A percentile compares a stretch with the other conserved stretches of the same genome.
Conservation (phyloP, 345 rosid species). For the Euphorbia tirucalli region DNA sequence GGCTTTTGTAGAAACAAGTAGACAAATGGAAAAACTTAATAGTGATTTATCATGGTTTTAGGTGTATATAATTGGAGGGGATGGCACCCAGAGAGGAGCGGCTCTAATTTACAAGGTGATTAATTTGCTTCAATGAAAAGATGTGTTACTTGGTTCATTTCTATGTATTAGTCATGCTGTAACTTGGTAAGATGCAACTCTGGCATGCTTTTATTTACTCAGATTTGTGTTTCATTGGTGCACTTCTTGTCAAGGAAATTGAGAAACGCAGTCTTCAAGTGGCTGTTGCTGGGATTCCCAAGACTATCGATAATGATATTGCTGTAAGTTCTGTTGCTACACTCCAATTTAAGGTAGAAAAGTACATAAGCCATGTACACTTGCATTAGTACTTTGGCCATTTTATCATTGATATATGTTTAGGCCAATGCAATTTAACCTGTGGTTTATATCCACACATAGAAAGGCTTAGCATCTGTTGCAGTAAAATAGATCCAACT, state of each 20-base stretch:
- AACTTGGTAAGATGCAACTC: not conserved
- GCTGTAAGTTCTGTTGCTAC: constrained; percentile 52
- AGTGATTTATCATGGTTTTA: constrained; percentile 22
- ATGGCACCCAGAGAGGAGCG: constrained; percentile 90
- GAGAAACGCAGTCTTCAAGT: constrained; percentile 82
- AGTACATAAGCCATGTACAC: not conserved
- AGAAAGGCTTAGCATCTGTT: not conserved
- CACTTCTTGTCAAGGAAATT: constrained; percentile 60
- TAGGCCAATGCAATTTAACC: not conserved
- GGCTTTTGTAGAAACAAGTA: not conserved
- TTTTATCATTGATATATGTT: not conserved
- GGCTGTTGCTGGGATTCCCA: constrained; percentile 86
- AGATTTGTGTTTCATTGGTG: not conserved
- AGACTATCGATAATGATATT: constrained; percentile 89
- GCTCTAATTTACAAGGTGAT: constrained; percentile 70
- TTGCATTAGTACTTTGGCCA: not conserved
- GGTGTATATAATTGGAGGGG: constrained; percentile 97
- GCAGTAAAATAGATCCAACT: not conserved
- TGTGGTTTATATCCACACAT: not conserved
- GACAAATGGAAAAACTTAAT: not conserved
- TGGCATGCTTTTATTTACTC: constrained; percentile 2
- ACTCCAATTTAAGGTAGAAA: constrained; percentile 1
- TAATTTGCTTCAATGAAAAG: not conserved
- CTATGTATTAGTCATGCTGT: not conserved
- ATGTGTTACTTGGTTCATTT: not conserved